Evolutionary conservation across 2,329 filamentous ascomycete species (phyloP).

Genomic region (Neospermospora avenae): DNA sequence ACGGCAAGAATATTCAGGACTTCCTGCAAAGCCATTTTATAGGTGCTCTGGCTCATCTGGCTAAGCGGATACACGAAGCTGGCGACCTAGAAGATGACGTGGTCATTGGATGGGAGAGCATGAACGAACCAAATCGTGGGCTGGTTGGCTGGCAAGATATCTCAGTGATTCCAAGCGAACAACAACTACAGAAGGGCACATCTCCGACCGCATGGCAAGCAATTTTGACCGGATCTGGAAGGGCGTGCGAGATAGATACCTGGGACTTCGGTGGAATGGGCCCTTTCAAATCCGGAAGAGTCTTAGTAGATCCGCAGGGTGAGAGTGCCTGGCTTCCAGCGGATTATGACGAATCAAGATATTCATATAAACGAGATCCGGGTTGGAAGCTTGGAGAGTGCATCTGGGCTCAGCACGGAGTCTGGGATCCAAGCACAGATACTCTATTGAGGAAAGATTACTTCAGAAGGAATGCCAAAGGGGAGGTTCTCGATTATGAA

Average conservation of each 20-base stretch:
- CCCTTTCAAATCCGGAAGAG: constrained; percentile 81
- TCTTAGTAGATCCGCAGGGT: constrained; percentile 83
- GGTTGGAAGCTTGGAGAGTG: constrained; percentile 93
- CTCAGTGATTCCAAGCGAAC: constrained; percentile 75
- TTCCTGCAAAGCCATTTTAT: constrained; percentile 88
- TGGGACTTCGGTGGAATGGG: constrained; percentile 95
- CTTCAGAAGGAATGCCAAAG: constrained; percentile 78
- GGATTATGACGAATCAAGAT: constrained; percentile 81
- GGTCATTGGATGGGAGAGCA: constrained; percentile 91
- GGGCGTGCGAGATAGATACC: constrained; percentile 82
- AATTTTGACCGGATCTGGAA: constrained; percentile 85
- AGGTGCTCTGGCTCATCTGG: constrained; percentile 74
- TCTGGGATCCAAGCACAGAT: constrained; percentile 84
- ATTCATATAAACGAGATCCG: constrained; percentile 85
- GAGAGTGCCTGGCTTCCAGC: constrained; percentile 77
- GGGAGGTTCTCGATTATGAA: constrained; percentile 72
- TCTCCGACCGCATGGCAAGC: constrained; percentile 93
- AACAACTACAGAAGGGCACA: constrained; percentile 88
- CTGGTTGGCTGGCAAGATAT: constrained; percentile 82
- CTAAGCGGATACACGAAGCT: constrained; percentile 80
- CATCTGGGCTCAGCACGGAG: constrained; percentile 92
- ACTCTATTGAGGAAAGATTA: constrained; percentile 80
- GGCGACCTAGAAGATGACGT: constrained; percentile 83
- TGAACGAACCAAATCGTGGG: constrained; percentile 93
- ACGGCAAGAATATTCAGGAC: constrained; percentile 94